Conservation (phyloP, 768 basidiomycete species). For the Collybiopsis confluens region DNA sequence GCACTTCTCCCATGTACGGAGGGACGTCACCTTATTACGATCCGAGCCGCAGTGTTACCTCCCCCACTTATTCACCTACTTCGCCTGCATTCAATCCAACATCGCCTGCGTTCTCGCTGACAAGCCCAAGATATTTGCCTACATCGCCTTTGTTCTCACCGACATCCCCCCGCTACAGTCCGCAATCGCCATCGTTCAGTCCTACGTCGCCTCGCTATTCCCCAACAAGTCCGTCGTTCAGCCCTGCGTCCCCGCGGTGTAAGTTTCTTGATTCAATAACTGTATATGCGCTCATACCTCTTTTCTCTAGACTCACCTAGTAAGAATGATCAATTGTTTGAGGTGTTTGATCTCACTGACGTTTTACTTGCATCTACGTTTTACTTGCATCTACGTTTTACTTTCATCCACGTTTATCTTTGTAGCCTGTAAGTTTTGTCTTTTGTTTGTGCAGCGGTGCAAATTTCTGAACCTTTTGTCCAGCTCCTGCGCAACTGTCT, state of each 20-base stretch:
- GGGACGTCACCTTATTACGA: constrained; percentile 84
- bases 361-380: too few species aligned
- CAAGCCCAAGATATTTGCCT: constrained; percentile 82
- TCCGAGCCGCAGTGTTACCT: constrained; percentile 59
- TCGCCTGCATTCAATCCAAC: constrained; percentile 80
- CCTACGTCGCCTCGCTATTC: constrained; percentile 89
- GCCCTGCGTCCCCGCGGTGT: constrained; percentile 91
- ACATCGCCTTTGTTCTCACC: constrained; percentile 85
- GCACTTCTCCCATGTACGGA: constrained; percentile 79
- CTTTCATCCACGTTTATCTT: constrained; percentile 4
- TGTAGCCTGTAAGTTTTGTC: constrained; percentile 48
- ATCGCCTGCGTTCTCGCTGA: constrained; percentile 81
- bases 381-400: too few species aligned
- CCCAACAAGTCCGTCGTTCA: constrained; percentile 88
- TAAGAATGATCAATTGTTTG: constrained; percentile 35
- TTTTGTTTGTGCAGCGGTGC: constrained; percentile 3
- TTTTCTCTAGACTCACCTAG: constrained; percentile 67
- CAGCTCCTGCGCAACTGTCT: constrained; percentile 78
- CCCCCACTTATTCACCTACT: constrained; percentile 85
- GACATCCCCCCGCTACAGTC: constrained; percentile 80
- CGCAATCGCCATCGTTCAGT: constrained; percentile 86
- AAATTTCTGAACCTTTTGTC: constrained; percentile 12
- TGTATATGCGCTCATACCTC: constrained; percentile 17
- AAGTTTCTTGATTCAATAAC: constrained; percentile 28
- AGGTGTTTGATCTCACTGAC: constrained; percentile 19